Base-by-base conservation (phyloP, 345 rosid species). In the Cardiospermum halicacabum region DNA sequence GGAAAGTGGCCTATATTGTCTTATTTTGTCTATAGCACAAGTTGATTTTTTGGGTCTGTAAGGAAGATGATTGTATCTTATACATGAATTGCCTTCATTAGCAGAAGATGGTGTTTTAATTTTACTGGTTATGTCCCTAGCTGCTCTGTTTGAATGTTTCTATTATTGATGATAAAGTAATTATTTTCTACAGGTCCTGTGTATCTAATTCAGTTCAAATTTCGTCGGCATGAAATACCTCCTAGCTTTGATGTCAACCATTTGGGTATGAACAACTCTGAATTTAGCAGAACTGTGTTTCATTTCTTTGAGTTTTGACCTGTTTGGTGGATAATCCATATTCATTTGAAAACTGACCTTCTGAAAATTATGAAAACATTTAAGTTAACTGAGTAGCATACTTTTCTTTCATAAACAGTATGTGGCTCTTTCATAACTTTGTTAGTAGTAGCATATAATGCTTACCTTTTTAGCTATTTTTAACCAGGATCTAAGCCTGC, bases 191-290 rank as follows among this genome's bases (percentile, higher is more conserved):
- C 59, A 92, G 95, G 94, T 75, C 89, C 88, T 58, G 84, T 93
- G 66, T 85, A 88, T 80, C 82, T 83, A 81, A 91, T 94, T 72
- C 92, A 78, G 60, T 91, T 94, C 71, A 91, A 88, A 80, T 91
- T 94, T 66, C 99, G 97, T 53, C 97, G 85, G 75, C 79, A 82
- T 66, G 97, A 89, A 81, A 88, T 94, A 64, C 97, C 99, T 47
- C 92, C 97, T 11, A 85, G 85, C 74, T 94, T 86, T 81, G 77
- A 76, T 74, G 77, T 73, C 50, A 74, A 80, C 56, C 96, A 94
- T 78, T 78, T 91, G 51, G 99, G 99, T 94, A 83, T 49, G 80
- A 28, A 18, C 28, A 21, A 48, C 28, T 62, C 60, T 6, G 8
- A 60, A 59, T 28, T 26, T 48, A 30, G 28, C 18, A 13, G 24